Evolutionary conservation across 2,329 filamentous ascomycete genomes (phyloP).

Genomic region (Pseudogymnoascus sp.): DNA sequence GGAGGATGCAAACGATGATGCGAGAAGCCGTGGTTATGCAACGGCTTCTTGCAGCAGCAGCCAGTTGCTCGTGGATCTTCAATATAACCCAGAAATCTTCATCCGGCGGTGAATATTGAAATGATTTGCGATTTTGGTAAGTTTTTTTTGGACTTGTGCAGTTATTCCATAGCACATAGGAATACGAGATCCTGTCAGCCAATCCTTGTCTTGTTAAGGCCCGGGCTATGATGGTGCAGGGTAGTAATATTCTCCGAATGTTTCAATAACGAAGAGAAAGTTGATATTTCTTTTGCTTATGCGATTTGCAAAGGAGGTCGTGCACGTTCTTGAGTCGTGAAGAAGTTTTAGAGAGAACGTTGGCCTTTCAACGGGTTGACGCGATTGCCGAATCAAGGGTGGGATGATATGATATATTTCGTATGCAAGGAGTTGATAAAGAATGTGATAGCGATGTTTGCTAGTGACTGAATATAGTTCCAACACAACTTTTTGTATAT

Average conservation of each 20-base stretch:
- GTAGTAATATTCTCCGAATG: background rate
- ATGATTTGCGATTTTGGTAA: background rate
- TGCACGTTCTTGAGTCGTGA: background rate
- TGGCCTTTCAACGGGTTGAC: background rate
- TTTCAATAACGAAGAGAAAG: background rate
- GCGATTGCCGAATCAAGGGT: background rate
- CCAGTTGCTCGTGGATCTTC: background rate
- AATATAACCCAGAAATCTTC: slow-evolving; percentile 2
- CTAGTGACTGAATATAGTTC: background rate
- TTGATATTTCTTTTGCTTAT: background rate
- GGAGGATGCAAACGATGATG: background rate
- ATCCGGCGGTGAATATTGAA: background rate
- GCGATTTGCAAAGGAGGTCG: background rate
- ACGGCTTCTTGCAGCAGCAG: background rate
- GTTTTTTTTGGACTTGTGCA: background rate
- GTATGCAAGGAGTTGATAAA: background rate
- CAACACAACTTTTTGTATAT: background rate
- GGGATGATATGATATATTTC: background rate
- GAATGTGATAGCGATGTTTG: slow-evolving; percentile 1
- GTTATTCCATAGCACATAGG: background rate
- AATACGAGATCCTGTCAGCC: background rate
- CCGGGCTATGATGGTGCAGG: background rate
- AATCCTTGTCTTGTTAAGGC: background rate
- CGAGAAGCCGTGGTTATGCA: background rate
- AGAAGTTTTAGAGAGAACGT: background rate